Evolutionary conservation across 2,329 filamentous ascomycete genomes (phyloP).

Genomic region (Pseudodiploospora longispora): DNA sequence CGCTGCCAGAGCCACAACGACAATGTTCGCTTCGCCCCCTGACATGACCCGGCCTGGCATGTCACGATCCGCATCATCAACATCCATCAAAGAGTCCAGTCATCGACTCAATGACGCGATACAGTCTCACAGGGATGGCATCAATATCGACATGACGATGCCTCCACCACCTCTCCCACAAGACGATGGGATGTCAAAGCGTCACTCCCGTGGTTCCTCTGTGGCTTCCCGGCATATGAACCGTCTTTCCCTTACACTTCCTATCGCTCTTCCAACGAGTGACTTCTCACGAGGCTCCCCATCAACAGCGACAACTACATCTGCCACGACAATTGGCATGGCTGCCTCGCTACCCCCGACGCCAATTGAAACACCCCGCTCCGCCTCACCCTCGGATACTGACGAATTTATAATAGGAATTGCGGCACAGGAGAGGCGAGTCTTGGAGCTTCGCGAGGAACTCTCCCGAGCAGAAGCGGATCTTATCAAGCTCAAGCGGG

Average conservation of each 20-base stretch:
- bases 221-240: conserved; percentile 47
- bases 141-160: conserved; percentile 17
- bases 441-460: conserved; percentile 87
- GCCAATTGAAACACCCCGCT: conserved; percentile 35
- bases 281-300: conserved; percentile 23
- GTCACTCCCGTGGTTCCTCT: conserved; percentile 45
- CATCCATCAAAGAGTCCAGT: conserved; percentile 1
- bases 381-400: conserved; percentile 43
- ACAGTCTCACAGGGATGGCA: not conserved
- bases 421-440: conserved; percentile 82
- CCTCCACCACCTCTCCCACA: conserved; percentile 30
- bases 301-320: conserved; percentile 39
- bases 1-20: conserved; percentile 15
- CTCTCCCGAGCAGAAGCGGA: conserved; percentile 74
- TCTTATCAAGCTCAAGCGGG: conserved; percentile 67
- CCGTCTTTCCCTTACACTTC: conserved; percentile 52
- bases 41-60: conserved; percentile 8
- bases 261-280: conserved; percentile 48
- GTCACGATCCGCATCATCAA: conserved; percentile 3
- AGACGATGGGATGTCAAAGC: conserved; percentile 30
- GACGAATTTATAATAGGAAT: conserved; percentile 77
- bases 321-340: conserved; percentile 29
- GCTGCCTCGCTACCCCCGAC: conserved; percentile 41
- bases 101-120: not conserved
- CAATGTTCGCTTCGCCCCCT: conserved; percentile 15